These are phyloP conservation scores for Thraustotheca clavata DNA, from an alignment of 352 stramenopile genomes.

Conservation along the genomic window DNA sequence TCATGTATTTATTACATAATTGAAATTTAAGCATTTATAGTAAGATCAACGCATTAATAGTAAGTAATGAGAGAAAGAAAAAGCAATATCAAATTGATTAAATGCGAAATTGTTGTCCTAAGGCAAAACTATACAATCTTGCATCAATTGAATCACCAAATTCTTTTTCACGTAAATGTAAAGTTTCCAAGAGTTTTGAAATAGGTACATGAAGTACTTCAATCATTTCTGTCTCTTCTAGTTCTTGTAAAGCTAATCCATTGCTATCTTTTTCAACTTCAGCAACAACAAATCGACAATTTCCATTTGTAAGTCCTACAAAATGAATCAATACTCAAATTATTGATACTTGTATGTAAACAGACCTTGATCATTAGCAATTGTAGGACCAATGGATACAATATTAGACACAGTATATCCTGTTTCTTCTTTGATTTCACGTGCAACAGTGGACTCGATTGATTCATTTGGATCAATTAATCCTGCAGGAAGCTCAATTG, in stretches of 20 bases:
- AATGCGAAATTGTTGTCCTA: background rate
- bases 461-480: constrained; percentile 85
- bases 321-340: background rate
- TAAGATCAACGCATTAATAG: too few species aligned
- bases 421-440: constrained; percentile 87
- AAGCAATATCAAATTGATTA: too few species aligned
- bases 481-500: constrained; percentile 86
- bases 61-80: too few species aligned
- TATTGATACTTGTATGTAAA: background rate
- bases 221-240: constrained; percentile 11
- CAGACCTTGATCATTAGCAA: constrained; percentile 64
- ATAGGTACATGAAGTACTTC: constrained; percentile 4
- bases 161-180: background rate
- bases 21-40: too few species aligned
- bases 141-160: constrained; percentile 8
- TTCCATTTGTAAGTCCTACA: constrained; percentile 57
- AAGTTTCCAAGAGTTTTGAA: background rate
- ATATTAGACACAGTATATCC: constrained; percentile 64
- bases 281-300: constrained; percentile 52
- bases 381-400: constrained; percentile 36
- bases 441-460: constrained; percentile 53
- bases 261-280: constrained; percentile 27
- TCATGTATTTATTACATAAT: too few species aligned
- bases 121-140: constrained; percentile 6
- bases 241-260: background rate